These are phyloP conservation scores for Notholithocarpus densiflorus DNA, from an alignment of 306 rosid species.

Conservation along the genomic window DNA sequence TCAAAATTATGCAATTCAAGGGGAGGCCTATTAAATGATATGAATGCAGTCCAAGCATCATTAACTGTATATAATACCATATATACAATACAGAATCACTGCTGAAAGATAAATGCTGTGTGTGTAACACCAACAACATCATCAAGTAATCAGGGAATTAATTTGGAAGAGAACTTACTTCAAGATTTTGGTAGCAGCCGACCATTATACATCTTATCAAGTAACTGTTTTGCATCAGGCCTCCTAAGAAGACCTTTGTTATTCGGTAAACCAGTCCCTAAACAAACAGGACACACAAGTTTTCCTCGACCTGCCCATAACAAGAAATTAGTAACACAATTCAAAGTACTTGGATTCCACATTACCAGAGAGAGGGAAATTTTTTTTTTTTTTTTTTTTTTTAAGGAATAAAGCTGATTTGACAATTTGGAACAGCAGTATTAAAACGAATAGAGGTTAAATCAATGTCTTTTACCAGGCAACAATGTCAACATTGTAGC, in stretches of 20 bases:
- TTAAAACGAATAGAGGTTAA: background rate
- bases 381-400: no score
- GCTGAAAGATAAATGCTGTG: no score
- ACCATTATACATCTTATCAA: conserved; percentile 92
- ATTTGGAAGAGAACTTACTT: conserved; percentile 15
- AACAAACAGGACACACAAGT: conserved; percentile 92
- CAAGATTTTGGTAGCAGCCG: conserved; percentile 72
- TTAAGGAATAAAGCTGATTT: background rate
- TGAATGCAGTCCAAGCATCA: background rate
- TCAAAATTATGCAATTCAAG: background rate
- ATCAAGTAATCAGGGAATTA: no score
- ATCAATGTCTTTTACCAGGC: background rate
- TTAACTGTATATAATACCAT: conserved; percentile 6
- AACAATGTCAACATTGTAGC: background rate
- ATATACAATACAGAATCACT: background rate
- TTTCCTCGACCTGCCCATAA: conserved; percentile 75
- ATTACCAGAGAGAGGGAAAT: background rate
- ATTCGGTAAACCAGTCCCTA: conserved; percentile 93
- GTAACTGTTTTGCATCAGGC: conserved; percentile 78
- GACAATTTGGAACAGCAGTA: background rate
- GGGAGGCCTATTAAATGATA: background rate
- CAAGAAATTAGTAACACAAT: conserved; percentile 4
- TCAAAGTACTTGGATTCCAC: background rate
- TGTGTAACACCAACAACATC: no score
- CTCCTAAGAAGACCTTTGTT: conserved; percentile 91